Base-by-base conservation (phyloP, 176 grass and related monocot species). In the Otatea glauca region DNA sequence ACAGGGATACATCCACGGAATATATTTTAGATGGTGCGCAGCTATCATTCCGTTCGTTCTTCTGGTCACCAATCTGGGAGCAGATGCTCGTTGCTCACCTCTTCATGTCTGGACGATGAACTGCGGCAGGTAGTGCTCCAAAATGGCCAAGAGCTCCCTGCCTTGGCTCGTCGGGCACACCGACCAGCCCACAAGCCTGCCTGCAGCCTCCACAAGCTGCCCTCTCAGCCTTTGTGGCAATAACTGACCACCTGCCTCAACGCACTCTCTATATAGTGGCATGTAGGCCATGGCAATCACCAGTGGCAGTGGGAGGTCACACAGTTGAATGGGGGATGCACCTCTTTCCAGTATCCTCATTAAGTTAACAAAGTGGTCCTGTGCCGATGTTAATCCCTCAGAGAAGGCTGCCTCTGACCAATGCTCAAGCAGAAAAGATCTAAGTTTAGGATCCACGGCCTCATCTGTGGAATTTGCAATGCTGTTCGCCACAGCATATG, bases 181-280 rank as follows among this genome's bases (percentile, higher is more conserved):
- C 0, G 60, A 74, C 84, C 23, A 35, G n/a, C 88, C 89, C 49
- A 83, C 76, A 0, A 99, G 83, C 88, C 93, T 93, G 29, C 74
- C 88, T 43, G 90, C 91, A 42, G 93, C 96, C 84, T 99, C 96
- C 29, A 96, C 74, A 64, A 99, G 94, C 86, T 96, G 93, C 50
- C 96, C 93, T 90, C 96, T 94, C 63, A 99, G 84, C 74, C 88
- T 99, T 49, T 99, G 96, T 0, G 93, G 91, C 90, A 99, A 71
- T 35, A 99, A 68, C 41, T 29, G 83, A 34, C 91, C 96, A 64
- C 84, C 87, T 10, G 83, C 80, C 71, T 88, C 47, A 5, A 88
- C 45, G 66, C 96, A 99, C 70, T 99, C 96, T 74, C 72, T 96
- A 56, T 96, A 94, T 65, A 99, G 85, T 3, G 93, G 91, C 81